Evolutionary conservation across 2,329 filamentous ascomycete genomes (phyloP).

Genomic region (Lasiodiplodia sp.): DNA sequence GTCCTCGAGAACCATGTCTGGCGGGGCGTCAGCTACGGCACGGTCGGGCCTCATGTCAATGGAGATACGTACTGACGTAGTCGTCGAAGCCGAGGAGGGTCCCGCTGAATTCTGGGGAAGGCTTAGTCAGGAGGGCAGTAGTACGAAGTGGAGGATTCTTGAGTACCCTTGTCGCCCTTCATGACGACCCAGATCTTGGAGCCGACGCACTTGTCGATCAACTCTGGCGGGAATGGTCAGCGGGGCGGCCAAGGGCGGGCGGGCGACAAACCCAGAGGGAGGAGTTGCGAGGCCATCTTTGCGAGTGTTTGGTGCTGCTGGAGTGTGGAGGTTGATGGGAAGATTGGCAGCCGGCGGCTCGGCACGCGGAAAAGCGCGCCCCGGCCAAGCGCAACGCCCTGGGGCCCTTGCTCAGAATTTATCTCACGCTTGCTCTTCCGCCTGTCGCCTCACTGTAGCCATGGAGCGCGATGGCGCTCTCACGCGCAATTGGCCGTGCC

Average conservation of each 20-base stretch:
- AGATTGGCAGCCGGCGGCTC: slow-evolving; percentile 7
- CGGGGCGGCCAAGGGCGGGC: neutral
- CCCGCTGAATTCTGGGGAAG: slow-evolving; percentile 82
- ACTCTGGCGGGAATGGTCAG: slow-evolving; percentile 63
- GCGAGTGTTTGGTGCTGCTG: neutral
- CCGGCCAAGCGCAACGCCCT: too few relatives aligned
- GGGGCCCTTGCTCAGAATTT: too few relatives aligned
- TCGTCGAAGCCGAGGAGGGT: slow-evolving; percentile 96
- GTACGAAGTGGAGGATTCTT: slow-evolving; percentile 28
- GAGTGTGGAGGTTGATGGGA: neutral
- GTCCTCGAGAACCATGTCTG: slow-evolving; percentile 98
- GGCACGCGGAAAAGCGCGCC: slow-evolving; percentile 13
- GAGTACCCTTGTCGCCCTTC: slow-evolving; percentile 95
- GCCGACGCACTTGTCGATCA: slow-evolving; percentile 98
- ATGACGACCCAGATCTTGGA: slow-evolving; percentile 99
- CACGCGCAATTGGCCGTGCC: slow-evolving; percentile 5
- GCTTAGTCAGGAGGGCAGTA: slow-evolving; percentile 15
- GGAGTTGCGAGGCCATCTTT: slow-evolving; percentile 41
- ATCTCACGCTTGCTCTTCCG: neutral
- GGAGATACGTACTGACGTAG: slow-evolving; percentile 89
- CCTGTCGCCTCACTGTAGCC: neutral
- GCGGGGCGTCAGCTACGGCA: slow-evolving; percentile 14
- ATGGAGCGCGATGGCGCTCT: slow-evolving; percentile 6
- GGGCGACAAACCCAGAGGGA: slow-evolving; percentile 43
- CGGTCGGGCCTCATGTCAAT: neutral